Percentiles rank a stretch among this genome's conserved stretches.
phyloP scores from a whole-genome alignment of 495 filamentous ascomycete species.

The Amorphotheca resinae region DNA sequence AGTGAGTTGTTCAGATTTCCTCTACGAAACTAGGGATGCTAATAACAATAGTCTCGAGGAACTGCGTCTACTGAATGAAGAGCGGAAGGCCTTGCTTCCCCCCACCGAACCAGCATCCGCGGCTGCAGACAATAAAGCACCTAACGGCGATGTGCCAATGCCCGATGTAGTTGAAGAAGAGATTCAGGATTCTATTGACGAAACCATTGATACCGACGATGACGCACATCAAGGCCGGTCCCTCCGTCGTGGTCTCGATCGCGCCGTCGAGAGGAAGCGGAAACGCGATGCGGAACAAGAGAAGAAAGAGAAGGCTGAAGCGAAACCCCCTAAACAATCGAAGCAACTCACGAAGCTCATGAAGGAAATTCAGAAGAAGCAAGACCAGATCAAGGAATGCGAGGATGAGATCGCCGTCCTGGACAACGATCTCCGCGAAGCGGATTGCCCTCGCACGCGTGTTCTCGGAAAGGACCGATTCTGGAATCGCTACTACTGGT shows the following conservation, averaged over 20 bases:
- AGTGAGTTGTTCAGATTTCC: conserved; percentile 44
- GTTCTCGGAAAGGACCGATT: conserved; percentile 87
- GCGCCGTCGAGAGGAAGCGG: conserved; percentile 65
- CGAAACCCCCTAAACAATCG: conserved; percentile 73
- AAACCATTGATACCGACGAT: conserved; percentile 44
- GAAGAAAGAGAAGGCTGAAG: conserved; percentile 60
- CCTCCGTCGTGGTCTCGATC: conserved; percentile 63
- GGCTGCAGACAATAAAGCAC: conserved; percentile 38
- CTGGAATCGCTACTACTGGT: conserved; percentile 98
- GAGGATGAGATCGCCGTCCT: conserved; percentile 73
- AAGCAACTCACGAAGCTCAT: conserved; percentile 75
- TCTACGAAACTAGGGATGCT: conserved; percentile 10
- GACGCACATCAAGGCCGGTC: conserved; percentile 53
- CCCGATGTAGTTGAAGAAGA: conserved; percentile 52
- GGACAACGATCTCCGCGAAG: conserved; percentile 86
- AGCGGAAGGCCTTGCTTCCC: conserved; percentile 74
- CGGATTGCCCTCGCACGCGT: conserved; percentile 80
- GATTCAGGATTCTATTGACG: conserved; percentile 25
- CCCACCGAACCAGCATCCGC: conserved; percentile 61
- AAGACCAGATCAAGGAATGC: conserved; percentile 61
- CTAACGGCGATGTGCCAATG: conserved; percentile 52
- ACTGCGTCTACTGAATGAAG: conserved; percentile 66
- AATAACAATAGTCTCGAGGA: conserved; percentile 55
- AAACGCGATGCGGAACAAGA: conserved; percentile 77
- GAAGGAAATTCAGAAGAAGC: conserved; percentile 76